Base-by-base conservation (phyloP, 1,284 basidiomycete species). In the Vanrija sp. region DNA sequence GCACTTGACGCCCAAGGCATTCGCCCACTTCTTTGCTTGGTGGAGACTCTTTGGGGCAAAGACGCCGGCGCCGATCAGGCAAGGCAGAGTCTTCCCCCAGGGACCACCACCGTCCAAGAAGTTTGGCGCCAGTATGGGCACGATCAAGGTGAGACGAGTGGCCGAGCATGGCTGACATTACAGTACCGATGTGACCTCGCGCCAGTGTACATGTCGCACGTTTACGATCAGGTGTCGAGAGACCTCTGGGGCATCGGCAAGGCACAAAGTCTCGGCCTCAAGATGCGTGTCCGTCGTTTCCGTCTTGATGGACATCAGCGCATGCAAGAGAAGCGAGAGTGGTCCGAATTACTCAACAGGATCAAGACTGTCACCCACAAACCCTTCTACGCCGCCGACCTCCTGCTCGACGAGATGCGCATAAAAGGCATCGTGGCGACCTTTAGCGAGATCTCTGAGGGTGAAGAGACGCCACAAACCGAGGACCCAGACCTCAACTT, bases 21-120 rank as follows among this genome's bases (percentile, higher is more conserved):
- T 93, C 66, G 81, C 89, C 5, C 90, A 94, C 71, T 98, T 98
- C 76, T 91, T 86, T 82, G 81, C 86, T 0, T 98, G 94, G 94
- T 94, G 88, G 83, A 79, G 68, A 36, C 78, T 95, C 10, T 98
- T 98, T 71, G 87, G 89, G 66, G 81, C 85, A 51, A 83, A 82
- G 6, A 78, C 94, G 62, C 85, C 88, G 2, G 78, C 96, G 15
- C 93, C 93, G 0, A 88, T 95, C 45, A 85, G 92, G 6, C 88
- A 92, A 64, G 95, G 95, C 22, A 79, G 77, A 6, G 84, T 89
- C 25, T 95, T 90, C 75, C 86, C 88, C 1, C 79, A 81, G 44
- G 79, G 81, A 10, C 84, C 86, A 18, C 82, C 81, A 3, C 82
- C 85, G 7, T 89, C 91, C 0, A 89, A 90, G 23, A 97, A 97